A percentile compares a stretch with the other conserved stretches of the same genome.
phyloP scores from a whole-genome alignment of 2,329 filamentous ascomycete genomes.

The Trichophyton benhamiae region DNA sequence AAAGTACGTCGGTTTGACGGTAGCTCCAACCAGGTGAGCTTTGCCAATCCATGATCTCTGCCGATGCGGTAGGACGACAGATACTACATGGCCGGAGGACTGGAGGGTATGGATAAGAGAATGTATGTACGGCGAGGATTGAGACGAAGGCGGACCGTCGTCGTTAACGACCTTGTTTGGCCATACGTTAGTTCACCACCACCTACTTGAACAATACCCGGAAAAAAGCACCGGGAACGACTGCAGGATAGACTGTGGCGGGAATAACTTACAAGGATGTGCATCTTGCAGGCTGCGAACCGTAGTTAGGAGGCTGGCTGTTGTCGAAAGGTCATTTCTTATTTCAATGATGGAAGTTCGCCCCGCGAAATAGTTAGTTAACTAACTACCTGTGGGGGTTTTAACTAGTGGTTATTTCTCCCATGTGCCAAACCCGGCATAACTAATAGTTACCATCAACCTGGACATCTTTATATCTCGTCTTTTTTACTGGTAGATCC shows the following conservation, averaged over 20 bases:
- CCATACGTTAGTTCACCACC: slow-evolving; percentile 11
- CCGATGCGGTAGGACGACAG: slow-evolving; percentile 77
- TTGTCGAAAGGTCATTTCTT: background rate
- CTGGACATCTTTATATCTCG: background rate
- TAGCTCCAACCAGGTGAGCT: slow-evolving; percentile 86
- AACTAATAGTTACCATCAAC: background rate
- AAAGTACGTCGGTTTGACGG: slow-evolving; percentile 74
- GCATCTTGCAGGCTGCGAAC: slow-evolving; percentile 27
- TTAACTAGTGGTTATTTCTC: background rate
- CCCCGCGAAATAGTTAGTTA: background rate
- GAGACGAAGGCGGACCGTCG: slow-evolving; percentile 65
- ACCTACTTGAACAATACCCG: background rate
- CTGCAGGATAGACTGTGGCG: background rate
- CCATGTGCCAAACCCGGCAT: background rate
- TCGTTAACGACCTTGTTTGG: slow-evolving; percentile 48
- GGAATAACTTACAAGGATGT: slow-evolving; percentile 37
- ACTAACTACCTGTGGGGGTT: too few relatives aligned
- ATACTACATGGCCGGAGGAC: slow-evolving; percentile 69
- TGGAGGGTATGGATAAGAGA: slow-evolving; percentile 59
- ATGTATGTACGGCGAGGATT: slow-evolving; percentile 70
- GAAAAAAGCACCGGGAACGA: background rate
- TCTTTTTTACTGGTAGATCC: background rate
- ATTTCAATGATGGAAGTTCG: background rate
- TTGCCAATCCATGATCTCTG: slow-evolving; percentile 98
- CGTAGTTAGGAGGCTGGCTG: background rate